Conservation (phyloP, 495 filamentous ascomycete species). For the Neurospora discreta region DNA sequence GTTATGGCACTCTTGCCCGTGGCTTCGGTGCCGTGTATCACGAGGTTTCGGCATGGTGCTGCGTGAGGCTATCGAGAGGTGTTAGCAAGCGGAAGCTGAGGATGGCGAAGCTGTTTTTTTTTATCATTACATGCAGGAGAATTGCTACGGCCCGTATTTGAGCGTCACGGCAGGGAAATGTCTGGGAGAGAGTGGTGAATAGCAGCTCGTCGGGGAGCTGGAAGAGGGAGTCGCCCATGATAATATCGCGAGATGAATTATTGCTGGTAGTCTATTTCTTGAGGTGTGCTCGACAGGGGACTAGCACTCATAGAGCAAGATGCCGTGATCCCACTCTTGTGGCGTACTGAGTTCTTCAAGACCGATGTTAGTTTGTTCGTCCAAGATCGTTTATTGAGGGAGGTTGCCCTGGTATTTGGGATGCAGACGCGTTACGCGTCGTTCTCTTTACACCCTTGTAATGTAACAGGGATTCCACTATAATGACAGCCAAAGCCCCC, state of each 20-base stretch:
- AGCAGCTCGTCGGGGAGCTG: conserved; percentile 41
- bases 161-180: conserved; percentile 50
- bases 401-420: background rate
- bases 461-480: background rate
- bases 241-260: background rate
- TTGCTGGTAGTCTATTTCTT: too few species aligned
- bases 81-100: background rate
- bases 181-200: conserved; percentile 37
- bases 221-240: conserved; percentile 22
- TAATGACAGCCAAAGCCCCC: background rate
- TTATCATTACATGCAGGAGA: conserved; percentile 44
- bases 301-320: too few species aligned
- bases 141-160: conserved; percentile 54
- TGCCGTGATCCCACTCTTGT: background rate
- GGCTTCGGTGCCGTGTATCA: conserved; percentile 79
- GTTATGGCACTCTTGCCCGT: conserved; percentile 79
- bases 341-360: background rate
- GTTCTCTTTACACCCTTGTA: background rate
- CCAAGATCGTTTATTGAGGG: background rate
- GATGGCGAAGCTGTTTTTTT: background rate
- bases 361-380: background rate
- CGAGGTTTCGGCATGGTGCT: conserved; percentile 45
- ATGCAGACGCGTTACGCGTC: background rate
- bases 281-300: too few species aligned
- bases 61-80: conserved; percentile 23